phyloP scores from a whole-genome alignment of 2,329 filamentous ascomycete genomes.

The Claviceps sorghi region DNA sequence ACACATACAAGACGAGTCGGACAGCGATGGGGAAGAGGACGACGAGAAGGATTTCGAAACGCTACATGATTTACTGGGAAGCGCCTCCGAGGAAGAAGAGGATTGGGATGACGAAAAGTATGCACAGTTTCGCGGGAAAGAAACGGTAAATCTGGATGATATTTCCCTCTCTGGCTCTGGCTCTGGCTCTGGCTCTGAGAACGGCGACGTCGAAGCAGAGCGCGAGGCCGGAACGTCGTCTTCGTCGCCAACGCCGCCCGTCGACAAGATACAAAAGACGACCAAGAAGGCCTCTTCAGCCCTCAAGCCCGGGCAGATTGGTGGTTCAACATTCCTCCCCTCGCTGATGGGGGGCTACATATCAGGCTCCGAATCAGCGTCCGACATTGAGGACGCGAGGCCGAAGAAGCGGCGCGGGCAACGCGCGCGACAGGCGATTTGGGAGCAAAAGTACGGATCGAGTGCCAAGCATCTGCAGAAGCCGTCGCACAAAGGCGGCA shows the following conservation, averaged over 20 bases:
- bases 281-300: slow-evolving; percentile 6
- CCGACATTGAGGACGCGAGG: slow-evolving; percentile 48
- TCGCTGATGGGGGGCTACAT: slow-evolving; percentile 68
- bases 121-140: slow-evolving; percentile 18
- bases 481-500: slow-evolving; percentile 19
- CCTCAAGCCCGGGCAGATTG: slow-evolving; percentile 10
- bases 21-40: slow-evolving; percentile 14
- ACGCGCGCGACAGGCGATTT: slow-evolving; percentile 61
- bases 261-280: slow-evolving; percentile 10
- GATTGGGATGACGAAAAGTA: slow-evolving; percentile 21
- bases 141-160: slow-evolving; percentile 24
- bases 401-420: slow-evolving; percentile 65
- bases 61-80: slow-evolving; percentile 31
- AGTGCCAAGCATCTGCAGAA: slow-evolving; percentile 51
- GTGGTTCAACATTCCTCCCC: slow-evolving; percentile 52
- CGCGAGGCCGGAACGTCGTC: slow-evolving; percentile 12
- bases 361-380: slow-evolving; percentile 57
- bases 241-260: slow-evolving; percentile 16
- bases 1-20: neutral
- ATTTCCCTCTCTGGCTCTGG: slow-evolving; percentile 24
- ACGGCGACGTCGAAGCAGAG: slow-evolving; percentile 14
- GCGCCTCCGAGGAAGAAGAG: slow-evolving; percentile 29
- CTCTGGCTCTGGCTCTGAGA: slow-evolving; percentile 21
- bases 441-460: slow-evolving; percentile 65
- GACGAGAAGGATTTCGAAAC: slow-evolving; percentile 24